phyloP scores from a whole-genome alignment of 768 basidiomycete species.

The Boletus coccyginus region DNA sequence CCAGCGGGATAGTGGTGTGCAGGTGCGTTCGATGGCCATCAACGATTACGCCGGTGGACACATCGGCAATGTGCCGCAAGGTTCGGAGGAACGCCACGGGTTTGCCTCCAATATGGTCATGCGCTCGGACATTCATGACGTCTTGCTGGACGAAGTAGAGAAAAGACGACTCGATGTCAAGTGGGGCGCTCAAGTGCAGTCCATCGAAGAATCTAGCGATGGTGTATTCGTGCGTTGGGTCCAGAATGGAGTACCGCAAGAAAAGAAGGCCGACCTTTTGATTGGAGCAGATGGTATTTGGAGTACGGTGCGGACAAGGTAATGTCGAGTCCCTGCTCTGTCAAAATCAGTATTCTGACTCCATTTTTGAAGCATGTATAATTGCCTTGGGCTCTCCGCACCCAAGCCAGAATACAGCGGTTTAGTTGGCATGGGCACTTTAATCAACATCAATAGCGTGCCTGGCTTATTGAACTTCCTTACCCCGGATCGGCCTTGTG shows the following conservation, averaged over 20 bases:
- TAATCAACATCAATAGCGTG: constrained; percentile 17
- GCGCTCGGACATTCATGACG: constrained; percentile 32
- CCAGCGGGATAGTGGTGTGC: constrained; percentile 18
- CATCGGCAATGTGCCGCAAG: constrained; percentile 26
- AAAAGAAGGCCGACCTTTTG: constrained; percentile 30
- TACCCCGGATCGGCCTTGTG: constrained; percentile 22
- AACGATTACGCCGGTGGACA: constrained; percentile 19
- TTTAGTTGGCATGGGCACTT: constrained; percentile 22
- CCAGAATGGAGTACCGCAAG: constrained; percentile 15
- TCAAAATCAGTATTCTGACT: neutral
- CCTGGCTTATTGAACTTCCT: constrained; percentile 21
- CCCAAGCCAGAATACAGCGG: constrained; percentile 30
- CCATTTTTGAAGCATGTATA: constrained; percentile 20
- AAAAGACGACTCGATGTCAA: constrained; percentile 13
- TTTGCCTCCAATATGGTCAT: constrained; percentile 25
- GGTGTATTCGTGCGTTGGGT: constrained; percentile 28
- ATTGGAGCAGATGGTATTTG: constrained; percentile 33
- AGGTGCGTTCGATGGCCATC: constrained; percentile 20
- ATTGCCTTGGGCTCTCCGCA: constrained; percentile 13
- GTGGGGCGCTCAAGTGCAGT: constrained; percentile 26
- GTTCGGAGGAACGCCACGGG: constrained; percentile 26
- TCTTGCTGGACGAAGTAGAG: constrained; percentile 30
- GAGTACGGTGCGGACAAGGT: constrained; percentile 28
- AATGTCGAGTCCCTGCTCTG: neutral
- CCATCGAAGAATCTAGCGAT: constrained; percentile 21